Base-by-base conservation (phyloP, 768 basidiomycete species). In the Suillus ampliporus region DNA sequence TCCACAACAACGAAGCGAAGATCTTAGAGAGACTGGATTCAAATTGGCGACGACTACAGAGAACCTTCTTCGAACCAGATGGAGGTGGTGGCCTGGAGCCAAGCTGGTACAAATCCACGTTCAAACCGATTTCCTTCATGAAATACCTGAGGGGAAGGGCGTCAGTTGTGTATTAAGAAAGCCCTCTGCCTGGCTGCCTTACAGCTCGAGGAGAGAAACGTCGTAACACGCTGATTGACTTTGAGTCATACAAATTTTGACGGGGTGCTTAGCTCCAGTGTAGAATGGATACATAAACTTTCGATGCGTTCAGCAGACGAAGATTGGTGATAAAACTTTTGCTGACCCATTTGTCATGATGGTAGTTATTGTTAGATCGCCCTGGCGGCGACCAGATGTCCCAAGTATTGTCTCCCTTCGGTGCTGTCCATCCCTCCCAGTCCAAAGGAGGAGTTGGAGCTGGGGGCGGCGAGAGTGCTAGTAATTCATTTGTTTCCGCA, bases 1-100 rank as follows among this genome's bases (percentile, higher is more conserved):
- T 60, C 68, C 68, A 68, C 43, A 68, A 14, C 7, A 53, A 31
- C 0, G 44, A 41, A 41, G 68, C 68, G 11, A 60, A 31, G 8
- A 54, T 53, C 0, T 59, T 2, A 14, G 60, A 46, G 38, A 69
- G 38, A 5, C 5, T 47, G 3, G 40, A 31, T 34, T 68, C 52
- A 2, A 69, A 7, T 7, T 44, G 34, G 6, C 5, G 28, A n/a
- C 28, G 57, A 51, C 57, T 31, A n/a, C 40, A 37, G 21, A 54
- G 52, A 23, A 53, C 35, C 21, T 37, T 37, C 52, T 53, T 53
- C 14, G 52, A 35, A 37, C 52, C 52, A 53, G 52, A 37, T 35
- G 52, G 52, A 23, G 52, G 52, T 9, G 35, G 52, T 10, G 53
- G 53, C 15, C 15, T 38, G 15, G 53, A 38, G 21, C 9, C 21